Conservation (phyloP, 176 grass and related monocot genomes). For the Hordeum marinum region DNA sequence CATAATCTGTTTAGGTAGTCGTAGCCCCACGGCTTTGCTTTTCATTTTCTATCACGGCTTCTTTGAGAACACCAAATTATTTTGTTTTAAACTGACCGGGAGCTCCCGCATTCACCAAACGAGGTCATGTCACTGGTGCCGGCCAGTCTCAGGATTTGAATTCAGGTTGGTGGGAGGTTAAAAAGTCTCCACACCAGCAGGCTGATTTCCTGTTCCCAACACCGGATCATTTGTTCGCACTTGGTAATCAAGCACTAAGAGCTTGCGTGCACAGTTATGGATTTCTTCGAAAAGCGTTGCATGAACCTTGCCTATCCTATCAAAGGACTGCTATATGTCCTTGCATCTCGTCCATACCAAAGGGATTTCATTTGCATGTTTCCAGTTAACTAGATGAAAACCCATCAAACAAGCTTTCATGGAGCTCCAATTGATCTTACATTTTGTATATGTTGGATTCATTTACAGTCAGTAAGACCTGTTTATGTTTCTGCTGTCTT, state of each 20-base stretch:
- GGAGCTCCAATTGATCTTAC: neutral
- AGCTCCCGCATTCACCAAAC: neutral
- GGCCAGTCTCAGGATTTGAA: neutral
- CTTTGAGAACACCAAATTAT: neutral
- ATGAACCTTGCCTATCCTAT: neutral
- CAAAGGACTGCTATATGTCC: neutral
- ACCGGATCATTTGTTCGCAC: neutral
- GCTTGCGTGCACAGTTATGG: neutral
- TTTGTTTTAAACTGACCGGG: neutral
- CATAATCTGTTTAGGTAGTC: neutral
- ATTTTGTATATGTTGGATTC: neutral
- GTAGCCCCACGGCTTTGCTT: neutral
- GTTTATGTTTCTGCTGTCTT: slow-evolving; percentile 18
- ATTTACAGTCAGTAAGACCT: neutral
- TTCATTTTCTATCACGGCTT: neutral
- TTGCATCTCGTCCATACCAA: neutral
- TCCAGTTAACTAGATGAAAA: neutral
- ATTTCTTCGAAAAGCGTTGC: neutral
- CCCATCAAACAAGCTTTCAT: neutral
- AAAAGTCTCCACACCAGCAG: neutral
- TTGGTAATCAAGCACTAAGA: neutral
- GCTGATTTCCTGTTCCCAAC: neutral
- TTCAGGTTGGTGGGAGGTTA: neutral
- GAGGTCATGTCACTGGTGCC: neutral
- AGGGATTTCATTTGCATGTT: neutral